A percentile compares a stretch with the other conserved stretches of the same genome.
Evolutionary conservation across 108 stramenopile species (phyloP).

Genomic region (Fragilaria crotonensis): DNA sequence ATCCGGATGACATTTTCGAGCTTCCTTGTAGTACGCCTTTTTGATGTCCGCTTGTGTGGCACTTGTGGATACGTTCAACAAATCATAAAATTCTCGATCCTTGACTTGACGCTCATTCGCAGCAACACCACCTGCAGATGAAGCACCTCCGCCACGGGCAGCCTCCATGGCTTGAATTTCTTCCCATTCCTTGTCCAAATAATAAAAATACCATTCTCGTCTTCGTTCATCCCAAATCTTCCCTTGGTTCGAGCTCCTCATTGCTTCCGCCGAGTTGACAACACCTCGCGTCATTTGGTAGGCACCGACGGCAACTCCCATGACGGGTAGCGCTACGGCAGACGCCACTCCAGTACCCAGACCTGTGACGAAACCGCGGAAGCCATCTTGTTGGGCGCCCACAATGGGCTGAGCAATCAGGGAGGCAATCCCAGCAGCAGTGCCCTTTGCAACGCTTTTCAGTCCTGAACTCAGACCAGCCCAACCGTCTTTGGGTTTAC

Average conservation of each 20-base stretch:
- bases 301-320: constrained; percentile 80
- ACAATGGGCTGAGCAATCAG: constrained; percentile 78
- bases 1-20: constrained; percentile 78
- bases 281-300: constrained; percentile 74
- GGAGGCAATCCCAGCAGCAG: constrained; percentile 66
- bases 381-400: constrained; percentile 75
- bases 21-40: constrained; percentile 88
- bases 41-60: constrained; percentile 77
- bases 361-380: constrained; percentile 70
- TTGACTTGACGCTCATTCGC: constrained; percentile 50
- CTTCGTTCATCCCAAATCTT: constrained; percentile 82
- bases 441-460: constrained; percentile 73
- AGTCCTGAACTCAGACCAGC: constrained; percentile 73
- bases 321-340: constrained; percentile 75
- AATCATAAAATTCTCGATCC: constrained; percentile 80
- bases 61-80: constrained; percentile 68
- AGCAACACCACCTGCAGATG: neutral
- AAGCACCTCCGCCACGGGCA: neutral
- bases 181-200: constrained; percentile 55
- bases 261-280: constrained; percentile 67
- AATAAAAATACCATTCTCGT: constrained; percentile 71
- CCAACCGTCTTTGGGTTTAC: constrained; percentile 81
- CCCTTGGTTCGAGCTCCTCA: constrained; percentile 48
- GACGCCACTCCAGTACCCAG: constrained; percentile 74
- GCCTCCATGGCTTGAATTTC: constrained; percentile 21